phyloP scores from a whole-genome alignment of 495 filamentous ascomycete species.

The Aspergillus cristatus region DNA sequence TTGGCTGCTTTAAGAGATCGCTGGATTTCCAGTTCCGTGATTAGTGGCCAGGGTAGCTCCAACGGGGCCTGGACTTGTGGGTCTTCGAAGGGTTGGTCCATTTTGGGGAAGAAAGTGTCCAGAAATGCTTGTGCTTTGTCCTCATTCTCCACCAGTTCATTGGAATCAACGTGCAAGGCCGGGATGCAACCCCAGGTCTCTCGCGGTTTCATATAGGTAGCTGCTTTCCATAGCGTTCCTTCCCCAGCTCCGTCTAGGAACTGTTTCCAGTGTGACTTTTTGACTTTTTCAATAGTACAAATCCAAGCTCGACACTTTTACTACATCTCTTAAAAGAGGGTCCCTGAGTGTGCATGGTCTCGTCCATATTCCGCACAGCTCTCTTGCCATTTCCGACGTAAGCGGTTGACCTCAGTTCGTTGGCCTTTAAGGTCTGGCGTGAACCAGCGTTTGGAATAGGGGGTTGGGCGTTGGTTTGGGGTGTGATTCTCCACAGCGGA shows the following conservation, averaged over 20 bases:
- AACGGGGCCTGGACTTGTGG: neutral
- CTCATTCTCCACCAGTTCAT: conserved; percentile 4
- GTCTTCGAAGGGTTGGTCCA: neutral
- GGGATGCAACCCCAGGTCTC: conserved; percentile 2
- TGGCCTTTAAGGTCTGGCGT: neutral
- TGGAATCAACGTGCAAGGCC: neutral
- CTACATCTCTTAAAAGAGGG: conserved; percentile 1
- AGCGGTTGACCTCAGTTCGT: neutral
- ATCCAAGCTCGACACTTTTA: conserved; percentile 8
- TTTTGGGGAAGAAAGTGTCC: conserved; percentile 7
- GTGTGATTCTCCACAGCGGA: conserved; percentile 5
- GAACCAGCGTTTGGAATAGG: conserved; percentile 11
- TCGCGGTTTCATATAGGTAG: conserved; percentile 7
- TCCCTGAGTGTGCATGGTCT: neutral
- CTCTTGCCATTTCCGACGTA: conserved; percentile 2
- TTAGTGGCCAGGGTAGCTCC: neutral
- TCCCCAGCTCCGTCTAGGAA: conserved; percentile 14
- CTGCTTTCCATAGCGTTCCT: conserved; percentile 14
- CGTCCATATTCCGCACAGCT: conserved; percentile 1
- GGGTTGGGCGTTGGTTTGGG: conserved; percentile 6
- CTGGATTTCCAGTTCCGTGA: neutral
- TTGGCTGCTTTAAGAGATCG: conserved; percentile 7
- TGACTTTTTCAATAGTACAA: conserved; percentile 11
- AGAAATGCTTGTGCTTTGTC: conserved; percentile 4
- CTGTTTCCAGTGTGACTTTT: conserved; percentile 10